Percentiles rank a stretch among this genome's conserved stretches.
phyloP scores from a whole-genome alignment of 768 basidiomycete species.

The Lactarius indigo region DNA sequence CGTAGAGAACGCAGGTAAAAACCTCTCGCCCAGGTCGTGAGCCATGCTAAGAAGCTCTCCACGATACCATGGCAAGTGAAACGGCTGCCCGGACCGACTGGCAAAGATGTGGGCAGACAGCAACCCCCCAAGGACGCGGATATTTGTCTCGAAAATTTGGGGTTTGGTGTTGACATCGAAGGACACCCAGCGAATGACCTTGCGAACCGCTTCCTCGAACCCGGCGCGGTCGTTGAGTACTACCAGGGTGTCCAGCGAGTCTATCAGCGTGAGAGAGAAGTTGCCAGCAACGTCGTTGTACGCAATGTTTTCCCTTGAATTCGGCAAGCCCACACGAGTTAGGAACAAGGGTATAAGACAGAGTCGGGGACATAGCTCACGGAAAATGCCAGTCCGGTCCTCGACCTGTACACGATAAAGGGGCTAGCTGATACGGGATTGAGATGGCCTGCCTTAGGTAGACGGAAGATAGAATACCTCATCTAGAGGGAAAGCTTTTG shows the following conservation, averaged over 20 bases:
- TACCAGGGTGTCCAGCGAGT: slow-evolving; percentile 85
- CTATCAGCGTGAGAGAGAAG: slow-evolving; percentile 80
- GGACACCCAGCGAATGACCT: slow-evolving; percentile 76
- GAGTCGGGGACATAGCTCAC: slow-evolving; percentile 42
- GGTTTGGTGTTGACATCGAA: slow-evolving; percentile 94
- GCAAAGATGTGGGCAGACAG: slow-evolving; percentile 83
- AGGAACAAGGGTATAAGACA: background rate
- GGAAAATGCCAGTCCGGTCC: slow-evolving; percentile 86
- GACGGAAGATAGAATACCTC: slow-evolving; percentile 48
- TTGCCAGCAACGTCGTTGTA: slow-evolving; percentile 94
- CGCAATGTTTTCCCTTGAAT: slow-evolving; percentile 60
- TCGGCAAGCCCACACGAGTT: slow-evolving; percentile 32
- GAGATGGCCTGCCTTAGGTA: slow-evolving; percentile 6
- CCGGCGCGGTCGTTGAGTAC: slow-evolving; percentile 74
- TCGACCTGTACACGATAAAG: slow-evolving; percentile 79
- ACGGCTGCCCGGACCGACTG: slow-evolving; percentile 58
- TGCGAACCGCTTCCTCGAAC: slow-evolving; percentile 81
- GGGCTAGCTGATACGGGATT: slow-evolving; percentile 58
- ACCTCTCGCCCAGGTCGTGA: slow-evolving; percentile 77
- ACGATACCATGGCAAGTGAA: slow-evolving; percentile 80
- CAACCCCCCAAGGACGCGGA: slow-evolving; percentile 88
- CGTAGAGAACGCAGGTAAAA: slow-evolving; percentile 89
- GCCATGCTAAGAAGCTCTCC: slow-evolving; percentile 79
- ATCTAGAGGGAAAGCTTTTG: slow-evolving; percentile 76
- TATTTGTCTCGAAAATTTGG: slow-evolving; percentile 98